Base-by-base conservation (phyloP, 2,329 filamentous ascomycete species). In the Fusarium siculi region DNA sequence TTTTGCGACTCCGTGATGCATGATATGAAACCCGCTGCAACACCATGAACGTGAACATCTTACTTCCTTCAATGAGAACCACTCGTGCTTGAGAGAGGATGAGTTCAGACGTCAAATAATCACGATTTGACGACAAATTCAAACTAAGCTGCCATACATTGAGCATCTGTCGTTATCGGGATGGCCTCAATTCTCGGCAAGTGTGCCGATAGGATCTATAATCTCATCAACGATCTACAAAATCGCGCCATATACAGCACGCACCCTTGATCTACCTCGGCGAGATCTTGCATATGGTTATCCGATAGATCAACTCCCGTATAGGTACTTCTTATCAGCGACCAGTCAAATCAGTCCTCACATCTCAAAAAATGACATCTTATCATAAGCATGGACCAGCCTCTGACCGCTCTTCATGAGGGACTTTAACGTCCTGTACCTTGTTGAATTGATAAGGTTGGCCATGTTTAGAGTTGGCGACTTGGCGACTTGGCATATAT, bases 231-330 rank as follows among this genome's bases (percentile, higher is more conserved):
- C 39, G 37, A 32, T 39, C 46, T 11, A 50, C 52, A 30, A 46
- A 52, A 30, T 60, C 55, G 18, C 58, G 52, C 11, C 49, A 60
- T 14, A 47, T 50, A 46, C 19, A 21, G 25, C 15, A 15, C 7
- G 42, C 19, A 36, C 19, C 32, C 40, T 23, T 49, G 11, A 30
- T 49, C 30, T 18, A 30, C 30, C 40, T 57, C 40, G 55, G 23
- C 42, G 40, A 49, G 32, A 57, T 57, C 55, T 37, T 50, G 55
- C 55, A 57, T 57, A 30, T 4, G 18, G 28, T 47, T 47, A 49
- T 57, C 42, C 59, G 43, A 70, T 67, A 23, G 50, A 70, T 19
- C 66, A 23, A 64, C 68, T 25, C 64, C 64, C 23, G 30, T 50
- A 47, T 46, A 10, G 50, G 52, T 69, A 18, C 44, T 34, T 47